Evolutionary conservation across 176 grass and related monocot genomes (phyloP).

Genomic region (Oryza glumipatula): DNA sequence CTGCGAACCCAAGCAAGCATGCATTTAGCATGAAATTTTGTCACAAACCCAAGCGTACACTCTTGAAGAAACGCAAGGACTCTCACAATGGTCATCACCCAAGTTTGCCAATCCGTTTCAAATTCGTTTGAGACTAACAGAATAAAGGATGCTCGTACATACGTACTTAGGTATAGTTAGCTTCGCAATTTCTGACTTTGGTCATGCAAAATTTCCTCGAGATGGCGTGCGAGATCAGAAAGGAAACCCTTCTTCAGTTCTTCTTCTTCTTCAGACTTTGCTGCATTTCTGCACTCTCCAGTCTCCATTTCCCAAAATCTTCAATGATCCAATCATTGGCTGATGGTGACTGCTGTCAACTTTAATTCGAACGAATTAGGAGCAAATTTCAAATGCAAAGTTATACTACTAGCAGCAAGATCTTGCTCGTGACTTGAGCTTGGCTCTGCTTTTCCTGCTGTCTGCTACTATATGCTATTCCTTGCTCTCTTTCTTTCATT

Average conservation of each 20-base stretch:
- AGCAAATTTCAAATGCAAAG: background rate
- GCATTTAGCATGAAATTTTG: background rate
- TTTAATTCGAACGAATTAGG: background rate
- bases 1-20: background rate
- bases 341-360: background rate
- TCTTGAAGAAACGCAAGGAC: background rate
- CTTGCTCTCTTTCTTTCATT: background rate
- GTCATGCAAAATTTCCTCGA: background rate
- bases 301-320: background rate
- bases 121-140: background rate
- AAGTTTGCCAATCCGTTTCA: background rate
- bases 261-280: background rate
- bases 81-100: background rate
- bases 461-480: background rate
- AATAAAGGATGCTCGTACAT: background rate
- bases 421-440: background rate
- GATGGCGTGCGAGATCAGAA: background rate
- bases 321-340: conserved; percentile 2
- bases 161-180: background rate
- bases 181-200: background rate
- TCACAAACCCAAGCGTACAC: background rate
- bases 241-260: background rate
- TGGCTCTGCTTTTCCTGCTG: conserved; percentile 4
- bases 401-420: background rate
- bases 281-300: background rate